Evolutionary conservation across 257 asterid genomes (phyloP).

Genomic region (Eustoma russellianum): DNA sequence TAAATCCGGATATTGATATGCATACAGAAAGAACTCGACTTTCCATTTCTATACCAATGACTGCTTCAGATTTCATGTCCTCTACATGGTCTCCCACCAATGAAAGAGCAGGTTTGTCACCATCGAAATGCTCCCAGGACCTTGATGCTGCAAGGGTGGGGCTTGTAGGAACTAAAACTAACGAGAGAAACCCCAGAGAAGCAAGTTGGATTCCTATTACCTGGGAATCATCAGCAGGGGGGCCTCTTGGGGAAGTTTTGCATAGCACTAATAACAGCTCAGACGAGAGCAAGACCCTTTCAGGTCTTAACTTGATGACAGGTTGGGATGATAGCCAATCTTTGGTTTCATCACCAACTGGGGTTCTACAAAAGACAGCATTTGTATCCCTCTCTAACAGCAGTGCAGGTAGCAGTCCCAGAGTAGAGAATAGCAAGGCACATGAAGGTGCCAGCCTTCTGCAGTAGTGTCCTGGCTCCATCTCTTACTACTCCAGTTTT

Average conservation of each 20-base stretch:
- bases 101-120: constrained; percentile 28
- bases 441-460: constrained; percentile 28
- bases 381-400: constrained; percentile 66
- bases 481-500: constrained; percentile 39
- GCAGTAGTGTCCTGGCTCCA: constrained; percentile 27
- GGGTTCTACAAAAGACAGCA: constrained; percentile 68
- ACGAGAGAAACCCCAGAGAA: constrained; percentile 24
- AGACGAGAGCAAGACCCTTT: constrained; percentile 21
- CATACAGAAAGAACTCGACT: constrained; percentile 53
- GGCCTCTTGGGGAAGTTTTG: constrained; percentile 90
- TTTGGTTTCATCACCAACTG: constrained; percentile 67
- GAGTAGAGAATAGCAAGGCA: constrained; percentile 29
- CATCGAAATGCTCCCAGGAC: constrained; percentile 29
- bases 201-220: constrained; percentile 56
- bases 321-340: constrained; percentile 57
- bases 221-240: constrained; percentile 69
- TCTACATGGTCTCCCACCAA: constrained; percentile 43
- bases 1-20: constrained; percentile 35
- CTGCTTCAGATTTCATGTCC: constrained; percentile 47
- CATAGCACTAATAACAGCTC: constrained; percentile 33
- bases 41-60: constrained; percentile 61
- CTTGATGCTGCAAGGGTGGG: constrained; percentile 54
- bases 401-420: constrained; percentile 79
- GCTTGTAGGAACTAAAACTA: constrained; percentile 24
- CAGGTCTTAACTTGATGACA: constrained; percentile 43